Conservation (phyloP, 139 green algal species). For the Tetratostichococcus sp. region DNA sequence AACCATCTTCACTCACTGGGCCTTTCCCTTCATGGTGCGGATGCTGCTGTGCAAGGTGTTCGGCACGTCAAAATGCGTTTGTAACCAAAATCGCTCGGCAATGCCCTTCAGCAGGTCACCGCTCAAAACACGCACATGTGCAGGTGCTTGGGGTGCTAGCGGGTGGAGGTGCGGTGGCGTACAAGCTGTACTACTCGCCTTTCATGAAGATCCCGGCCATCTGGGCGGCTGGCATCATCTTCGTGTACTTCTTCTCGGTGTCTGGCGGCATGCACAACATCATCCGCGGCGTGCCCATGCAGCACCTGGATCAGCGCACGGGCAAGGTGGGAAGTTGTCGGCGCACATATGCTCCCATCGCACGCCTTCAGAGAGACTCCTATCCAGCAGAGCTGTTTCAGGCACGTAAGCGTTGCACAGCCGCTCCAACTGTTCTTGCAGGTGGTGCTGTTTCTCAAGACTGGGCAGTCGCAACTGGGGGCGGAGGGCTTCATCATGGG, state of each 20-base stretch:
- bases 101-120: too few relatives aligned
- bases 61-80: too few relatives aligned
- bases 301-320: conserved; percentile 23
- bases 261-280: conserved; percentile 88
- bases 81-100: too few relatives aligned
- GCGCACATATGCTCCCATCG: too few relatives aligned
- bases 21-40: conserved; percentile 29
- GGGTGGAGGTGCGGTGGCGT: conserved; percentile 17
- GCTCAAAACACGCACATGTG: too few relatives aligned
- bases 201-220: conserved; percentile 44
- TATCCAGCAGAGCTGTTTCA: too few relatives aligned
- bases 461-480: conserved; percentile 60
- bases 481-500: conserved; percentile 78
- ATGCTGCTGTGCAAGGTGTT: too few relatives aligned
- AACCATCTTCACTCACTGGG: conserved; percentile 34
- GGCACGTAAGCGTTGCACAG: too few relatives aligned
- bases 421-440: too few relatives aligned
- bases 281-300: conserved; percentile 78
- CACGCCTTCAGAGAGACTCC: too few relatives aligned
- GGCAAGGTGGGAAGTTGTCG: neutral
- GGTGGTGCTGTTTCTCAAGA: conserved; percentile 32
- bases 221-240: conserved; percentile 40
- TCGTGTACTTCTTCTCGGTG: conserved; percentile 62
- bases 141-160: conserved; percentile 28
- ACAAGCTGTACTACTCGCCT: conserved; percentile 44